phyloP scores from a whole-genome alignment of 2,329 filamentous ascomycete species.

The Colletotrichum australisinense region DNA sequence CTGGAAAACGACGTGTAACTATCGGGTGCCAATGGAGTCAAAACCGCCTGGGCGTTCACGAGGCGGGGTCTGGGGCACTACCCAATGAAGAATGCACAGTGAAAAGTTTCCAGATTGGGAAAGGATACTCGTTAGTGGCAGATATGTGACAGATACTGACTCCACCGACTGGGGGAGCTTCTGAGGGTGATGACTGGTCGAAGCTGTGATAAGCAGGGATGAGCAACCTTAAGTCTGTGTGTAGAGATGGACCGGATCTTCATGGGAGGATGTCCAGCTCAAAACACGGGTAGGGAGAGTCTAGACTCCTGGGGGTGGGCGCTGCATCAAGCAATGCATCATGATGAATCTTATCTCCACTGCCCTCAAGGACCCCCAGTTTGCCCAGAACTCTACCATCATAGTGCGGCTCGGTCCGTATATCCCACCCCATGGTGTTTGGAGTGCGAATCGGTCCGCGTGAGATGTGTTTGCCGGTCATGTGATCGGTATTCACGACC shows the following conservation, averaged over 20 bases:
- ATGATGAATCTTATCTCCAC: constrained; percentile 3
- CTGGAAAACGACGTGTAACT: neutral
- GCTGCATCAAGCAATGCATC: constrained; percentile 1
- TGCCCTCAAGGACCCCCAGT: neutral
- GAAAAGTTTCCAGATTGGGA: constrained; percentile 12
- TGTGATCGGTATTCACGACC: constrained; percentile 31
- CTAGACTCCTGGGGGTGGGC: neutral
- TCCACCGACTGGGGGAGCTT: neutral
- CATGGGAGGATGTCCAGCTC: neutral
- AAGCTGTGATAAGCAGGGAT: constrained; percentile 2
- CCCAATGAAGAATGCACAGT: constrained; percentile 10
- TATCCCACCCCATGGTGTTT: constrained; percentile 8
- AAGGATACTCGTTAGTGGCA: neutral
- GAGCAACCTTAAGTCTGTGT: neutral
- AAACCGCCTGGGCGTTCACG: neutral
- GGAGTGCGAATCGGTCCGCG: neutral
- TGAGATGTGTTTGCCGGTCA: constrained; percentile 12
- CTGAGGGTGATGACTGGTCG: neutral
- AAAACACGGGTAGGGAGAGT: neutral
- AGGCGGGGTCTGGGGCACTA: neutral
- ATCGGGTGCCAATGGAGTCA: constrained; percentile 4
- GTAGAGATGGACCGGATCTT: neutral
- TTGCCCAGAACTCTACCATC: neutral
- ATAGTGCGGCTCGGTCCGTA: constrained; percentile 18
- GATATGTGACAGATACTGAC: neutral